Evolutionary conservation across 495 filamentous ascomycete genomes (phyloP), one percentile per base, ranked within the genome.

Genomic region (Penicillium egyptiacum): DNA sequence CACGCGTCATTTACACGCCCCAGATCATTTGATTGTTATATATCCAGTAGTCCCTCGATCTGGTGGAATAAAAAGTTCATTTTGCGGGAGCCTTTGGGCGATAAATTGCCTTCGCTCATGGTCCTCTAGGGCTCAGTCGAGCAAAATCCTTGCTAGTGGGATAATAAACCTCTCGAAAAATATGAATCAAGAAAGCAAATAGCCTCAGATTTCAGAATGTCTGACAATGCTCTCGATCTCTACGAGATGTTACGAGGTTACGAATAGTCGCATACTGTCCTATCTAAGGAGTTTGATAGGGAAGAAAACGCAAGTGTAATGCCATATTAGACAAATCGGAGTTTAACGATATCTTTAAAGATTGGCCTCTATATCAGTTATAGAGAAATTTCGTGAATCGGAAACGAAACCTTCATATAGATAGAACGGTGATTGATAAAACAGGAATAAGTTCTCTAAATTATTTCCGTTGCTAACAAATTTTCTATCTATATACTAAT

Each of bases 151-250:
- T 56, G 75, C 42, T 61, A 52, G 28, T 62, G 64, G 58, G 55
- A 61, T 17, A 57, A 68, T 43, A 66, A 70, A 22, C 31, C 62
- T 0, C 57, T 46, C 6, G 68, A 71, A 4, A 59, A 67, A 16
- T 82, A 74, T 40, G 75, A 74, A 50, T 59, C 56, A 52, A 79
- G 80, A 33, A 83, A 61, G 47, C 64, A 58, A 10, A 73, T 73
- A 9, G 75, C 78, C 6, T 75, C 45, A n/a, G 76, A 64, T 22
- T 62, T 76, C 66, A 71, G 77, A 20, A 69, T 69, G 25, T 68
- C 55, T 7, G 75, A 80, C 3, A 81, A 59, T 45, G 72, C 74
- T 47, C 74, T 79, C 4, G 49, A 45, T 16, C 49, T 66, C 4
- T 35, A 33, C 19, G 50, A 52, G 10, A 26, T 66, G 42, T 28